A percentile compares a stretch with the other conserved stretches of the same genome.
Evolutionary conservation across 495 filamentous ascomycete species (phyloP).

Genomic region (Lepidopterella palustris): DNA sequence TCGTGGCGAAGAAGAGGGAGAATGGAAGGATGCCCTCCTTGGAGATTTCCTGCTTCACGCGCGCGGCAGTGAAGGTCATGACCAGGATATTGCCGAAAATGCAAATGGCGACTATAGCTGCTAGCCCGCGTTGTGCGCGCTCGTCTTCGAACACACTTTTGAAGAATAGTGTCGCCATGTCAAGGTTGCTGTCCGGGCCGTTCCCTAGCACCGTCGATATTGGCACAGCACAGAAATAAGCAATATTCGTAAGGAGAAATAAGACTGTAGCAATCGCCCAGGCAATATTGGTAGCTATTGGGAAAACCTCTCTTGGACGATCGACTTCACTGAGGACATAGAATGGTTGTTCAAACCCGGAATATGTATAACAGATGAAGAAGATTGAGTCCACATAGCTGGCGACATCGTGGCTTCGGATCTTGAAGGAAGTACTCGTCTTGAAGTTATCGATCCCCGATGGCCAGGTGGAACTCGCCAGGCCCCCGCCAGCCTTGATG

Average conservation of each 20-base stretch:
- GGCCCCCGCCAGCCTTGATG: neutral
- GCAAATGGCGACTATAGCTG: conserved; percentile 42
- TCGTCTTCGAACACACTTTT: conserved; percentile 26
- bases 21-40: conserved; percentile 48
- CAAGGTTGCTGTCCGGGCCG: neutral
- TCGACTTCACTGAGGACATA: conserved; percentile 44
- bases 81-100: conserved; percentile 46
- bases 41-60: conserved; percentile 49
- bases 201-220: conserved; percentile 1
- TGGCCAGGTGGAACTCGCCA: too few species aligned
- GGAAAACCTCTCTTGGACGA: conserved; percentile 38
- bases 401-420: conserved; percentile 8
- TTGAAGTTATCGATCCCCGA: conserved; percentile 34
- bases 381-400: conserved; percentile 35
- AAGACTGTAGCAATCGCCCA: conserved; percentile 33
- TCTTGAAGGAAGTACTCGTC: conserved; percentile 25
- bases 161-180: conserved; percentile 23
- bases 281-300: conserved; percentile 34
- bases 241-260: conserved; percentile 43
- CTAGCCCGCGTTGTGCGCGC: conserved; percentile 32
- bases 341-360: conserved; percentile 41
- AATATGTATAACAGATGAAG: conserved; percentile 36
- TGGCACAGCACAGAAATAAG: conserved; percentile 32
- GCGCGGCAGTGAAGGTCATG: conserved; percentile 45
- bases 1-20: conserved; percentile 37